phyloP scores from a whole-genome alignment of 2,329 filamentous ascomycete genomes.

The Pseudodiploospora longispora region DNA sequence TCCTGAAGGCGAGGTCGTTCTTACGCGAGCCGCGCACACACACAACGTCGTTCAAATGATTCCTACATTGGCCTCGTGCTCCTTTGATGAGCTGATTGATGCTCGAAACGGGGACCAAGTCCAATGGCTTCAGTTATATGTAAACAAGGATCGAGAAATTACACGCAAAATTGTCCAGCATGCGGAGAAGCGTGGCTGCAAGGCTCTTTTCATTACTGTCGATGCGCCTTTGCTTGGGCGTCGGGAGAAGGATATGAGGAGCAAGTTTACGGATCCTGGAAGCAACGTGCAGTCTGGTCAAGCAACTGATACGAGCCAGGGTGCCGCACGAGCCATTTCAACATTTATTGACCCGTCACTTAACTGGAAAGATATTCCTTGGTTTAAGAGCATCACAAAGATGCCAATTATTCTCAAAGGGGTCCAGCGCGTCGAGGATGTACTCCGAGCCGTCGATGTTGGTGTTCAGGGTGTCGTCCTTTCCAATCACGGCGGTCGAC shows the following conservation, averaged over 20 bases:
- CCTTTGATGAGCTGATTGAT: slow-evolving; percentile 94
- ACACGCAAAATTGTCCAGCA: slow-evolving; percentile 86
- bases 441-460: slow-evolving; percentile 72
- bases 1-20: slow-evolving; percentile 84
- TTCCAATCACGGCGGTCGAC: slow-evolving; percentile 91
- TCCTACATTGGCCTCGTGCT: slow-evolving; percentile 90
- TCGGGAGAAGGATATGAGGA: slow-evolving; percentile 95
- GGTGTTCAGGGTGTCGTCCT: slow-evolving; percentile 86
- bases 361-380: slow-evolving; percentile 88
- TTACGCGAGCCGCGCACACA: slow-evolving; percentile 74
- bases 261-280: slow-evolving; percentile 78
- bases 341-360: slow-evolving; percentile 95
- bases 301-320: slow-evolving; percentile 77
- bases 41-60: slow-evolving; percentile 98
- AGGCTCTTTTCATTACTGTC: slow-evolving; percentile 95
- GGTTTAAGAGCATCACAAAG: slow-evolving; percentile 82
- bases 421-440: slow-evolving; percentile 92
- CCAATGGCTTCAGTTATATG: slow-evolving; percentile 95
- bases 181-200: slow-evolving; percentile 86
- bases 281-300: slow-evolving; percentile 73
- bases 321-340: slow-evolving; percentile 88
- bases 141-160: slow-evolving; percentile 91
- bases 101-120: slow-evolving; percentile 70
- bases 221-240: slow-evolving; percentile 93
- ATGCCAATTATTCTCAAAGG: slow-evolving; percentile 98